Base-by-base conservation (phyloP, 225 moss, liverwort and hornwort genomes). In the Ulota crispa region DNA sequence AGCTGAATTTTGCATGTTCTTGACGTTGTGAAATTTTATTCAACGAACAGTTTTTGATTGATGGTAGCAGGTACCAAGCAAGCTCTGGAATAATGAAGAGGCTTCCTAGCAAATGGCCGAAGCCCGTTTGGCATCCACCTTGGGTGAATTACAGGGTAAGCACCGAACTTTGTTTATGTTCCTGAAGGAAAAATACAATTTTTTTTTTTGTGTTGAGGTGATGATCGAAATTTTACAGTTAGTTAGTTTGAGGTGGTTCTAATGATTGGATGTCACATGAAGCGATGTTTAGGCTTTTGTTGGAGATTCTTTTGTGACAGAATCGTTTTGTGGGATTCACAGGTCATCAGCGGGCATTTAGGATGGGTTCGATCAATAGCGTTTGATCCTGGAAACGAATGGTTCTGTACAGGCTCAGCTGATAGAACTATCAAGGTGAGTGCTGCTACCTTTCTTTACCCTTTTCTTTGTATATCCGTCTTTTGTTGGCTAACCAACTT, bases 361-460 rank as follows among this genome's bases (percentile, higher is more conserved):
- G 94, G 95, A 15, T 98, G 97, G 97, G 95, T 98, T 67, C 91
- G 97, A 66, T 98, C 97, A 23, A 82, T 98, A 73, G 97, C 97
- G 28, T 98, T 98, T 34, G 95, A 95, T 87, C 94, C 97, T 73
- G 97, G 95, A 82, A 98, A 98, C 75, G 94, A 98, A 72, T 98
- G 97, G 97, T 98, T 98, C 72, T 98, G 97, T 87, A 95, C 97
- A 68, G 97, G 97, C 47, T 98, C 97, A 62, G 97, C 97, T 52
- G 97, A 98, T 84, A 92, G 97, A 71, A 95, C 95, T 23, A 98
- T 98, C 60, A 98, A 98, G 89, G 97, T 94, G 72, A 76, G 64
- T 77, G 24, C 61, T 68, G n/a, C 62, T 68, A 16, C 21, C 19
- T 78, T 64, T 45, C 3, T 21, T 30, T 65, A 24, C 42, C 56